Base-by-base conservation (phyloP, 441 rosid genomes). In the Manihot esculenta region DNA sequence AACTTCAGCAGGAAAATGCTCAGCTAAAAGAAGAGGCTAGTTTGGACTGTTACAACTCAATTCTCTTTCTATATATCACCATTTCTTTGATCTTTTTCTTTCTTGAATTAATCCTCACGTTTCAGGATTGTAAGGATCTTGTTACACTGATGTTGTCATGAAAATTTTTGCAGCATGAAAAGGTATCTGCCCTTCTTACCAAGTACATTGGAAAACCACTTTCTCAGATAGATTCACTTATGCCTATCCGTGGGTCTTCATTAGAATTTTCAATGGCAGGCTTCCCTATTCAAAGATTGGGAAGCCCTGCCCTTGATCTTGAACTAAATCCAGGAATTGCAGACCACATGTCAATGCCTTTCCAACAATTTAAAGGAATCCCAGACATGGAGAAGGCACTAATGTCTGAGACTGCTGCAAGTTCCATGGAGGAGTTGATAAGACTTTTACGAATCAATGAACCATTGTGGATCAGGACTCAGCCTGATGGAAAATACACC, bases 401-500 rank as follows among this genome's bases (percentile, higher is more conserved):
- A 38, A 77, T 84, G 80, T 21, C 67, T 44, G 80, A 84, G 72
- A 80, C 76, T 20, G 92, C 89, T 3, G 64, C 82, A 18, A 33
- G 4, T 62, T 93, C 93, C 35, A 62, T 79, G 70, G 88, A 84
- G 21, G 94, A 92, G 69, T 65, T 92, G 53, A 68, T 81, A 5
- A 80, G 56, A 73, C 83, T 89, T 54, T 18, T 86, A 63, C 70
- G 53, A 7, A 57, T 65, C 21, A 71, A 86, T 27, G 89, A 85
- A 45, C 85, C 80, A 11, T 62, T 90, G 44, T 90, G 97, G 97
- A 70, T 79, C 14, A 81, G 72, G 69, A 71, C 86, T 2, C 26
- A 77, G 3, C 12, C 72, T 4, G 77, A 77, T 35, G 86, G 83
- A 53, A 78, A 72, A 68, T 69, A 68, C 54, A 57, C 78, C 44